These are phyloP conservation scores for Bassia scoparia DNA, from an alignment of 148 eudicot genomes.

Conservation along the genomic window DNA sequence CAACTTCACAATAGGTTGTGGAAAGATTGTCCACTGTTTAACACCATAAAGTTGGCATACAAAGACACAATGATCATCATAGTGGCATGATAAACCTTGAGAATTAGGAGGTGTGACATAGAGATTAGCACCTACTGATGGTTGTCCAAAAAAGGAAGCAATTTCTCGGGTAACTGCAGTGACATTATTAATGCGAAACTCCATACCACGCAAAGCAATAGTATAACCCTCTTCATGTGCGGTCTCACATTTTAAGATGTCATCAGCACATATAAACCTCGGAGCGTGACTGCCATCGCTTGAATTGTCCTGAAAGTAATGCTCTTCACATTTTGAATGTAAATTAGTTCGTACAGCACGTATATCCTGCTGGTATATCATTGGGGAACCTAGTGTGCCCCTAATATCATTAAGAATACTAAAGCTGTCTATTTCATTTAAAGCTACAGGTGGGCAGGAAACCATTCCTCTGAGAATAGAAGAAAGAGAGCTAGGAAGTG, in stretches of 20 bases:
- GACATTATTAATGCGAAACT: conserved; percentile 49
- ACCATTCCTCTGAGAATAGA: conserved; percentile 42
- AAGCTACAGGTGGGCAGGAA: conserved; percentile 67
- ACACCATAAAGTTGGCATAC: conserved; percentile 70
- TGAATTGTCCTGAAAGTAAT: conserved; percentile 45
- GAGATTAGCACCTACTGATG: conserved; percentile 78
- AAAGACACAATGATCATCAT: conserved; percentile 90
- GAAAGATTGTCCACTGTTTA: conserved; percentile 62
- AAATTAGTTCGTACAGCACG: conserved; percentile 58
- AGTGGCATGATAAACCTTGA: conserved; percentile 85
- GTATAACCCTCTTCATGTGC: conserved; percentile 71
- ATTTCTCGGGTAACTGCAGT: conserved; percentile 53
- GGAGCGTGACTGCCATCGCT: conserved; percentile 22
- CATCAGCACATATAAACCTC: conserved; percentile 36
- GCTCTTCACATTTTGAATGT: conserved; percentile 42
- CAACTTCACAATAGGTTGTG: conserved; percentile 34
- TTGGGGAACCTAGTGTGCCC: conserved; percentile 50
- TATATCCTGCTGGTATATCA: conserved; percentile 73
- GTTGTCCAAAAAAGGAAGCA: conserved; percentile 76
- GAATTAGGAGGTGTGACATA: conserved; percentile 78
- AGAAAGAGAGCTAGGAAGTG: conserved; percentile 38
- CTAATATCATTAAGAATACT: conserved; percentile 46
- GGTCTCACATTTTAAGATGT: conserved; percentile 60
- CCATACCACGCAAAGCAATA: conserved; percentile 80
- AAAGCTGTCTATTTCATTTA: conserved; percentile 56